These are phyloP conservation scores for Cadophora sp. DNA, from an alignment of 2,329 filamentous ascomycete genomes.

Conservation along the genomic window DNA sequence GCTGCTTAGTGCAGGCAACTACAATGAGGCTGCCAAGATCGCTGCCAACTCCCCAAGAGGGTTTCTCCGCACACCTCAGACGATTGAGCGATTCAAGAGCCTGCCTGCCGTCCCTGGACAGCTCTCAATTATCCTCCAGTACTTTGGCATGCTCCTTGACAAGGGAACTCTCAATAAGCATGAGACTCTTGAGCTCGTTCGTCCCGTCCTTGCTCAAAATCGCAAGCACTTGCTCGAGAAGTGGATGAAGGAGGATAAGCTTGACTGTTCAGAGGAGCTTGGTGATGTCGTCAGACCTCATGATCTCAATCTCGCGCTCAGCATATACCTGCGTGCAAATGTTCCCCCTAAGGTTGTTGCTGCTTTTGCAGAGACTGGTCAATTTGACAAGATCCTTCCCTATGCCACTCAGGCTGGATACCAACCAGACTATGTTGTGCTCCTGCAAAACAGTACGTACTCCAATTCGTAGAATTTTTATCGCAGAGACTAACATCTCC, in stretches of 20 bases:
- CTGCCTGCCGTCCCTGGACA: constrained; percentile 81
- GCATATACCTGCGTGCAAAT: constrained; percentile 90
- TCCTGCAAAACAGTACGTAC: constrained; percentile 94
- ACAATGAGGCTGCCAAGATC: constrained; percentile 89
- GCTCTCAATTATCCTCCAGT: constrained; percentile 94
- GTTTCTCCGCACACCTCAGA: constrained; percentile 92
- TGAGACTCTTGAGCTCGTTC: constrained; percentile 91
- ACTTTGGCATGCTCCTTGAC: constrained; percentile 96
- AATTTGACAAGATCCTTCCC: constrained; percentile 95
- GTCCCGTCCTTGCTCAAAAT: constrained; percentile 91
- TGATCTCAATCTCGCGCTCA: constrained; percentile 85
- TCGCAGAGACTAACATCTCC: too few species aligned
- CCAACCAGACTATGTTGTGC: constrained; percentile 91
- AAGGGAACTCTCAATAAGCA: constrained; percentile 93
- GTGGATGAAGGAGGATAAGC: constrained; percentile 95
- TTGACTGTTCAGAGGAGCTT: constrained; percentile 94
- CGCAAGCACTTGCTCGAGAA: constrained; percentile 97
- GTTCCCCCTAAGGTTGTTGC: constrained; percentile 94
- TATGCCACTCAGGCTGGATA: constrained; percentile 88
- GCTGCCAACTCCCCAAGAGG: constrained; percentile 96
- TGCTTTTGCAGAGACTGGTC: constrained; percentile 91
- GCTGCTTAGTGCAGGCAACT: constrained; percentile 80
- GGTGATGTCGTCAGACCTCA: constrained; percentile 92
- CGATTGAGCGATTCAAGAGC: constrained; percentile 94
- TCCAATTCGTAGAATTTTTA: too few species aligned